Evolutionary conservation across 2,329 filamentous ascomycete species (phyloP), one percentile per base, ranked within the genome.

Genomic region (Aulographum hederae): DNA sequence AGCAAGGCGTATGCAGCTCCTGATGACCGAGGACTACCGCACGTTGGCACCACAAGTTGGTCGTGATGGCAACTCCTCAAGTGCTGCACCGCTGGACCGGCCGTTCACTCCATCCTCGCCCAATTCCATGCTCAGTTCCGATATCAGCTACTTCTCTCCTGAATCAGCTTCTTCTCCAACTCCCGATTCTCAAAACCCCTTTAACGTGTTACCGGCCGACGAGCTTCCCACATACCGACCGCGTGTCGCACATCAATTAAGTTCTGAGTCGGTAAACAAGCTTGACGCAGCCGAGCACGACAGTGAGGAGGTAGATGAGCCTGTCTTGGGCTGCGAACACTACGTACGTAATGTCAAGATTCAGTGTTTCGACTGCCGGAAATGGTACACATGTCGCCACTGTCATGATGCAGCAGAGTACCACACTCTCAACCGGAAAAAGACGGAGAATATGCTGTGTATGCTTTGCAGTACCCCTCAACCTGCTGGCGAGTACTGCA

Each of bases 271-370:
- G n/a, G 47, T 52, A 18, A 54, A 57, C 4, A 61, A 62, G 27
- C 48, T 67, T 40, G 47, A 64, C 32, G 51, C 64, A 25, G 61
- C 67, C 19, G 50, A 55, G 5, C 63, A 63, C 21, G 18, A n/a
- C 17, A 17, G 11, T 8, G 19, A 21, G 6, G 29, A 18, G 14
- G 29, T 18, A 18, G 29, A 31, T 10, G 11, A 18, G 14, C 14
- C 29, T 8, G 10, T 26, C 8, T 20, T 31, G 29, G 89, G 89
- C 1, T 98, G 89, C 51, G 65, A 76, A 44, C 89, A 98, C 54
- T 98, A 98, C 52, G 81, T 80, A 47, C 73, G 89, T 39, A 95
- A 95, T 44, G 82, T 98, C 43, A 95, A 95, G 53, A 60, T 95
- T 20, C 85, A 98, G 56, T 98, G 89, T 52, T 81, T 71, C 41